Conservation (phyloP, 2,329 filamentous ascomycete genomes). For the Monosporascus ibericus region DNA sequence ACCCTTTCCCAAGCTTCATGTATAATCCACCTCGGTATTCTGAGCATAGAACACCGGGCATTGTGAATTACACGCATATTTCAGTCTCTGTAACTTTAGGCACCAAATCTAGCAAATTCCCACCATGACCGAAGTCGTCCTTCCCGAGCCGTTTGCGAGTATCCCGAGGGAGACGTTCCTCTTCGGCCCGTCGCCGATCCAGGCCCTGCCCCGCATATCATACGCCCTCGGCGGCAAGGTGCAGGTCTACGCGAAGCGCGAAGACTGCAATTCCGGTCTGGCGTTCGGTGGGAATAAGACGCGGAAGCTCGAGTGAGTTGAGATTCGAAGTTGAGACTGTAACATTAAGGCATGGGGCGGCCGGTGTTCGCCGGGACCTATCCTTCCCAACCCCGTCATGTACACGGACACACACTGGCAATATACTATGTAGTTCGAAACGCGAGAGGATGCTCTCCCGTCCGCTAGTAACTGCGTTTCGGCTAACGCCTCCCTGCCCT, state of each 20-base stretch:
- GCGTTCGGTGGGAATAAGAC: constrained; percentile 66
- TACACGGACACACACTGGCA: too few species aligned
- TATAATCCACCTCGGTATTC: too few species aligned
- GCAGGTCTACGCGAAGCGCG: constrained; percentile 63
- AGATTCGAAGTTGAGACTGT: not conserved
- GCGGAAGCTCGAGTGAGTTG: constrained; percentile 55
- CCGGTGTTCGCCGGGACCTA: too few species aligned
- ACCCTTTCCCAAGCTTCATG: too few species aligned
- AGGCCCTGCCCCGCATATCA: constrained; percentile 59
- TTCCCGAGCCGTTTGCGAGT: constrained; percentile 56
- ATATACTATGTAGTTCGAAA: too few species aligned
- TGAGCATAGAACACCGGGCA: too few species aligned
- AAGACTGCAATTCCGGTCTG: constrained; percentile 63
- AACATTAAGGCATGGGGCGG: not conserved
- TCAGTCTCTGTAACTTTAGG: too few species aligned
- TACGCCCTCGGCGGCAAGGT: constrained; percentile 53
- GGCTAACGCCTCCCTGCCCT: not conserved
- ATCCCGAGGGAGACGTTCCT: constrained; percentile 58
- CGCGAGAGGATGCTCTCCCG: not conserved
- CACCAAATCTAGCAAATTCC: too few species aligned
- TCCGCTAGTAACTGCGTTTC: not conserved
- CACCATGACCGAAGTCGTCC: constrained; percentile 29
- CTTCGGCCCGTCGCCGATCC: constrained; percentile 64
- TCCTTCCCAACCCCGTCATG: too few species aligned
- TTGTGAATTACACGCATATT: too few species aligned